Evolutionary conservation across 2,329 filamentous ascomycete species (phyloP).

Genomic region (Phoma sp.): DNA sequence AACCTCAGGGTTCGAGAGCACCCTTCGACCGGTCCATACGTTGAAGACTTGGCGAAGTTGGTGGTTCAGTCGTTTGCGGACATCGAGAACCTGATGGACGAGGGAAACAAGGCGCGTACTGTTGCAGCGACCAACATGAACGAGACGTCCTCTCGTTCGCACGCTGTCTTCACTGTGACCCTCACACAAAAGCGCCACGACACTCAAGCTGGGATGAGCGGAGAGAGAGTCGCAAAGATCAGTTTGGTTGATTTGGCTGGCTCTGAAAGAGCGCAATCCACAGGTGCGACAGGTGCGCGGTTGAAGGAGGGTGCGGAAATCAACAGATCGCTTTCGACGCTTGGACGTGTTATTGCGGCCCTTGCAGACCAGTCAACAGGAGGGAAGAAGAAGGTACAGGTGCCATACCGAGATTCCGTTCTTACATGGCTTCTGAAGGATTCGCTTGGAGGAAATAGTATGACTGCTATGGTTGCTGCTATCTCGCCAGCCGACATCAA

Average conservation of each 20-base stretch:
- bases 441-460: slow-evolving; percentile 95
- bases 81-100: slow-evolving; percentile 98
- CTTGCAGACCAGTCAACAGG: slow-evolving; percentile 85
- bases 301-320: slow-evolving; percentile 98
- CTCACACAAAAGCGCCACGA: slow-evolving; percentile 93
- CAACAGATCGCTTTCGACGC: slow-evolving; percentile 92
- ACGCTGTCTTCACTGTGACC: slow-evolving; percentile 96
- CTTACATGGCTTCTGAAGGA: slow-evolving; percentile 97
- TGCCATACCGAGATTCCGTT: slow-evolving; percentile 96
- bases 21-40: slow-evolving; percentile 95
- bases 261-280: slow-evolving; percentile 96
- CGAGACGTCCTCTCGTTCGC: slow-evolving; percentile 96
- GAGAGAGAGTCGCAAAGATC: slow-evolving; percentile 97
- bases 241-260: slow-evolving; percentile 97
- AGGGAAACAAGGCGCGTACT: slow-evolving; percentile 97
- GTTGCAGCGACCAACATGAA: slow-evolving; percentile 99
- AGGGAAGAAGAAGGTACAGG: slow-evolving; percentile 77
- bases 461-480: slow-evolving; percentile 99
- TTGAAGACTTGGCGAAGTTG: slow-evolving; percentile 95
- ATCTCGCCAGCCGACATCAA: slow-evolving; percentile 99
- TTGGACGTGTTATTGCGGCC: slow-evolving; percentile 96
- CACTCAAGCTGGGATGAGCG: slow-evolving; percentile 91
- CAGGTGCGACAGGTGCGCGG: slow-evolving; percentile 91
- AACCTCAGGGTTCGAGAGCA: slow-evolving; percentile 98
- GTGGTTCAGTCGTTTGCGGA: slow-evolving; percentile 92